Conservation (phyloP, 2,329 filamentous ascomycete genomes). For the Torrubiellomyces zombiae region DNA sequence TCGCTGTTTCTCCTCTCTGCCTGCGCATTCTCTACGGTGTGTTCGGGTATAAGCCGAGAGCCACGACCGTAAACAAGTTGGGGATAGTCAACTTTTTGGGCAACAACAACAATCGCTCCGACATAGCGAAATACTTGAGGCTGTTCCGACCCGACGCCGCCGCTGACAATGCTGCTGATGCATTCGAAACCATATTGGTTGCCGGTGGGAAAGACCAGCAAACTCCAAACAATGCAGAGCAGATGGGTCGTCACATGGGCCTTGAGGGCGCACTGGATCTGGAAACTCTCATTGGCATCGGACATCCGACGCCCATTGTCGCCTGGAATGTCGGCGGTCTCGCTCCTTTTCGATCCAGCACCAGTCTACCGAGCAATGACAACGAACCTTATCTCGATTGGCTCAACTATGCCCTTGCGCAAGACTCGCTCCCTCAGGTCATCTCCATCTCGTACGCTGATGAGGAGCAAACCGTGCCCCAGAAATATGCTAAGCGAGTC, state of each 20-base stretch:
- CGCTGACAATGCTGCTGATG: too few relatives aligned
- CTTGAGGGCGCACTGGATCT: too few relatives aligned
- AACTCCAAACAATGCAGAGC: too few relatives aligned
- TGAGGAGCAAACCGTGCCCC: conserved; percentile 41
- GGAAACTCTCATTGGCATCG: conserved; percentile 3
- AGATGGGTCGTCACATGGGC: too few relatives aligned
- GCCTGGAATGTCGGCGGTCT: conserved; percentile 4
- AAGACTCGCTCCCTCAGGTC: conserved; percentile 34
- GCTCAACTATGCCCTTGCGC: conserved; percentile 38
- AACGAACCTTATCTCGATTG: conserved; percentile 56
- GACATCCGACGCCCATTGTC: conserved; percentile 2
- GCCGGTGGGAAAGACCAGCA: too few relatives aligned
- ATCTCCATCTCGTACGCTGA: conserved; percentile 42
- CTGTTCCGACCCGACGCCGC: too few relatives aligned
- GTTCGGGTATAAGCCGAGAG: conserved; percentile 1
- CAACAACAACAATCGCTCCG: conserved; percentile 5
- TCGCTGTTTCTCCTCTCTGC: conserved; percentile 3
- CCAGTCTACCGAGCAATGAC: conserved; percentile 17
- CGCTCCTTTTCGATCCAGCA: conserved; percentile 2
- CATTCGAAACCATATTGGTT: too few relatives aligned
- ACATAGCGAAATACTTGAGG: conserved; percentile 2
- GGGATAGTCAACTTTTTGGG: conserved; percentile 4
- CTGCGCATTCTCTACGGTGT: conserved; percentile 4
- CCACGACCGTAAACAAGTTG: conserved; percentile 2
- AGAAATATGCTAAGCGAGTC: conserved; percentile 36